Evolutionary conservation across 2,329 filamentous ascomycete species (phyloP).

Genomic region (Stachybotrys echinatus): DNA sequence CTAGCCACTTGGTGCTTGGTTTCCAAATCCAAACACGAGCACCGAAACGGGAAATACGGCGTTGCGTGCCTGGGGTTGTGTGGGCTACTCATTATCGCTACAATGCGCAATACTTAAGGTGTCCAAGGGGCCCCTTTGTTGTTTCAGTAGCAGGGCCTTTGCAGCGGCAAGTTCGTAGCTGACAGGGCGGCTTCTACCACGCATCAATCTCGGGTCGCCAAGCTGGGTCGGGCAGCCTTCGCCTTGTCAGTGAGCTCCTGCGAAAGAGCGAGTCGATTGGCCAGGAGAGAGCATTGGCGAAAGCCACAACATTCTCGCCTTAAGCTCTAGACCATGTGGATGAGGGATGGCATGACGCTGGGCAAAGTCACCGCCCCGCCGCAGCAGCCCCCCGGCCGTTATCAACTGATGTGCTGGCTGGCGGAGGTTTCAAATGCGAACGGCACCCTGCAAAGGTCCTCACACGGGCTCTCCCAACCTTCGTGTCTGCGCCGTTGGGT

Average conservation of each 20-base stretch:
- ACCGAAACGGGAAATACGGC: not conserved
- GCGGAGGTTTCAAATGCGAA: conserved; percentile 2
- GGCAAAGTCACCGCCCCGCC: conserved; percentile 1
- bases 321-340: too few relatives aligned
- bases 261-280: not conserved
- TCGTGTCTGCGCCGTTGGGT: not conserved
- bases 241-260: too few relatives aligned
- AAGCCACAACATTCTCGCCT: too few relatives aligned
- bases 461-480: not conserved
- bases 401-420: conserved; percentile 1
- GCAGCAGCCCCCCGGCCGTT: not conserved
- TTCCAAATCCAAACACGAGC: not conserved
- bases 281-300: too few relatives aligned
- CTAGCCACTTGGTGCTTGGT: too few relatives aligned
- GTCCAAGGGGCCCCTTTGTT: not conserved
- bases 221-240: not conserved
- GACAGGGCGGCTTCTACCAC: not conserved
- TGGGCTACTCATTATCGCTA: not conserved
- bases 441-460: not conserved
- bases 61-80: not conserved
- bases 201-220: not conserved
- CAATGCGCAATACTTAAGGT: not conserved
- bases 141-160: not conserved
- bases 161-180: not conserved
- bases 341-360: conserved; percentile 3